Conservation (phyloP, 495 filamentous ascomycete genomes). For the Diplogelasinospora grovesii region DNA sequence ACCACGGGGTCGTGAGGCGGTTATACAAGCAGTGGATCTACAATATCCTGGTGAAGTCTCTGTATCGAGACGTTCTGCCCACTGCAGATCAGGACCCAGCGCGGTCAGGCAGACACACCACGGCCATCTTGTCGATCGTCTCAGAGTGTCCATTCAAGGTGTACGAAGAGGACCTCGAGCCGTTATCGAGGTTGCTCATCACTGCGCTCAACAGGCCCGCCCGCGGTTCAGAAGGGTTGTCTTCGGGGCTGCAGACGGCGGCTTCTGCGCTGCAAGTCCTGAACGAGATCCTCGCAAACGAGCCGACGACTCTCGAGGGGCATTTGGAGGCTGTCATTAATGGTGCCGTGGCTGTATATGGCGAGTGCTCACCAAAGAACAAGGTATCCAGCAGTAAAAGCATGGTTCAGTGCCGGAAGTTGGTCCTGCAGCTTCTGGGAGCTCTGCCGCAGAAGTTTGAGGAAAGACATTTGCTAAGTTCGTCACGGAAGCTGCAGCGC, state of each 20-base stretch:
- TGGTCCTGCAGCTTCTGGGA: conserved; percentile 33
- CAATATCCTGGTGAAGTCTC: conserved; percentile 20
- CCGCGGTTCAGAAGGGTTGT: too few relatives aligned
- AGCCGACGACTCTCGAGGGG: conserved; percentile 26
- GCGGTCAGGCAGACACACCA: conserved; percentile 20
- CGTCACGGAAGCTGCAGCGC: conserved; percentile 27
- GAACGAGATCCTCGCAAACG: conserved; percentile 29
- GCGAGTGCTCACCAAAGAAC: conserved; percentile 12
- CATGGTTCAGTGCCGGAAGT: conserved; percentile 21
- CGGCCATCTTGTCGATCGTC: conserved; percentile 31
- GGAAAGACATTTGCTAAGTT: conserved; percentile 28
- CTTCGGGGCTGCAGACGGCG: conserved; percentile 14
- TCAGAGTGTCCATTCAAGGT: conserved; percentile 33
- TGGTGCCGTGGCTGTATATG: conserved; percentile 24
- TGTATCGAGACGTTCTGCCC: conserved; percentile 21
- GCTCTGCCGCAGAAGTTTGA: conserved; percentile 35
- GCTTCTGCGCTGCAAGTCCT: conserved; percentile 35
- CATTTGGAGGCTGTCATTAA: conserved; percentile 32
- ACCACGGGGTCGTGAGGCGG: conserved; percentile 25
- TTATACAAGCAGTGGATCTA: conserved; percentile 32
- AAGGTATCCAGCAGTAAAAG: conserved; percentile 3
- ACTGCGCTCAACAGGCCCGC: conserved; percentile 20
- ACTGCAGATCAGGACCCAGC: conserved; percentile 1
- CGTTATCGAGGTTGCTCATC: conserved; percentile 33
- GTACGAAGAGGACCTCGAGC: conserved; percentile 32